phyloP scores from a whole-genome alignment of 257 asterid genomes.

The Anisodus tanguticus region DNA sequence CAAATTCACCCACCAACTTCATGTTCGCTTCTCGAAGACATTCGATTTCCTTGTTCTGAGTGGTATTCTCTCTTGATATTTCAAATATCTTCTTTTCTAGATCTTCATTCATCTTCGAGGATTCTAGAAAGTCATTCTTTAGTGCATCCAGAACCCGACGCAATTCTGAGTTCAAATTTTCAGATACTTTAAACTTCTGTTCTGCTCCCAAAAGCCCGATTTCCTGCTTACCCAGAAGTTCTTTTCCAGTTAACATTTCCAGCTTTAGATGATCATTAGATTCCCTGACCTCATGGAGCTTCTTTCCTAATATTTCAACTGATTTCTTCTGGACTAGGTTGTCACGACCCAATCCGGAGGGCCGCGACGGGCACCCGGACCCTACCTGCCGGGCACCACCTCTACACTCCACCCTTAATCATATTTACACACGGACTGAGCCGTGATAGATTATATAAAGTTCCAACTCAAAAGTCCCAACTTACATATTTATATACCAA shows the following conservation, averaged over 20 bases:
- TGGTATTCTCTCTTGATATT: slow-evolving; percentile 53
- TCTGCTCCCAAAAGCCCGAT: slow-evolving; percentile 54
- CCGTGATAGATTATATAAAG: too few relatives aligned
- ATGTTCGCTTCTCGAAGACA: slow-evolving; percentile 52
- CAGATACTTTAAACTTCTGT: slow-evolving; percentile 58
- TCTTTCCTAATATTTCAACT: slow-evolving; percentile 60
- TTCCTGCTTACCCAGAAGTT: slow-evolving; percentile 48
- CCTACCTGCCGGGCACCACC: too few relatives aligned
- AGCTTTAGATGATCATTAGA: slow-evolving; percentile 50
- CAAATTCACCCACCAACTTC: slow-evolving; percentile 57
- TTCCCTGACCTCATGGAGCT: slow-evolving; percentile 52
- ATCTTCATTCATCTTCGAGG: slow-evolving; percentile 45
- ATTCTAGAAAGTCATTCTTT: slow-evolving; percentile 51
- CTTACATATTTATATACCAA: too few relatives aligned
- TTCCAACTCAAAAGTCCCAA: too few relatives aligned
- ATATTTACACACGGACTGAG: too few relatives aligned
- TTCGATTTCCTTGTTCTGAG: slow-evolving; percentile 58
- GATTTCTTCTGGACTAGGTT: slow-evolving; percentile 59
- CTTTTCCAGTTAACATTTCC: slow-evolving; percentile 48
- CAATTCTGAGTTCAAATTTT: slow-evolving; percentile 53
- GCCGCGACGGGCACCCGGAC: too few relatives aligned
- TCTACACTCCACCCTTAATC: too few relatives aligned
- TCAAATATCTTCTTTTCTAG: slow-evolving; percentile 53
- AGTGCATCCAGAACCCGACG: slow-evolving; percentile 50
- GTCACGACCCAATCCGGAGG: too few relatives aligned